A percentile compares a stretch with the other conserved stretches of the same genome.
Evolutionary conservation across 352 stramenopile species (phyloP).

Genomic region (Globisporangium solare): DNA sequence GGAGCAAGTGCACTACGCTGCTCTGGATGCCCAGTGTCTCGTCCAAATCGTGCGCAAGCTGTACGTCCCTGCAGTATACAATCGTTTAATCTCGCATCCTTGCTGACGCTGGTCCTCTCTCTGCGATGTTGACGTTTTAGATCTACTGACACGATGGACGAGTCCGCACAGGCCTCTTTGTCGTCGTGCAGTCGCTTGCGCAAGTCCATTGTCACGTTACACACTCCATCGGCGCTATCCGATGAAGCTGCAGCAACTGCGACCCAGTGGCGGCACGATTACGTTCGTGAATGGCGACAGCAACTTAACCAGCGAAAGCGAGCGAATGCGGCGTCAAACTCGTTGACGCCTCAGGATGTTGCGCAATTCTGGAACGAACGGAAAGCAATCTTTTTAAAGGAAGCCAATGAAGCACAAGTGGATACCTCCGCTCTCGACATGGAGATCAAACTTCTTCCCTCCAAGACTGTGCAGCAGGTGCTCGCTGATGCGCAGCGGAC

Average conservation of each 20-base stretch:
- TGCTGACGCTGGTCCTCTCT: conserved; percentile 1
- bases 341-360: conserved; percentile 28
- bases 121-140: too few relatives aligned
- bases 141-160: too few relatives aligned
- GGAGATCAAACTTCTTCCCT: conserved; percentile 31
- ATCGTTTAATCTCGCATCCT: neutral
- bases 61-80: conserved; percentile 19
- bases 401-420: neutral
- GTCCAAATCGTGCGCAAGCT: conserved; percentile 48
- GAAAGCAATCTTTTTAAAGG: conserved; percentile 16
- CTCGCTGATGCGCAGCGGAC: conserved; percentile 12
- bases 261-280: conserved; percentile 24
- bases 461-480: conserved; percentile 26
- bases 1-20: conserved; percentile 49
- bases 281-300: conserved; percentile 28
- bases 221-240: too few relatives aligned
- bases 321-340: conserved; percentile 3
- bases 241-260: too few relatives aligned
- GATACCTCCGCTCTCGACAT: conserved; percentile 12
- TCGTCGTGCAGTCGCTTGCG: too few relatives aligned
- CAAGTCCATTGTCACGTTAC: too few relatives aligned
- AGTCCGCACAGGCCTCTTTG: too few relatives aligned
- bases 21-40: conserved; percentile 58
- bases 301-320: conserved; percentile 1
- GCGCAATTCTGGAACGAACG: conserved; percentile 28